Evolutionary conservation across 1,284 basidiomycete species (phyloP).

Genomic region (Wolfiporia cocos): DNA sequence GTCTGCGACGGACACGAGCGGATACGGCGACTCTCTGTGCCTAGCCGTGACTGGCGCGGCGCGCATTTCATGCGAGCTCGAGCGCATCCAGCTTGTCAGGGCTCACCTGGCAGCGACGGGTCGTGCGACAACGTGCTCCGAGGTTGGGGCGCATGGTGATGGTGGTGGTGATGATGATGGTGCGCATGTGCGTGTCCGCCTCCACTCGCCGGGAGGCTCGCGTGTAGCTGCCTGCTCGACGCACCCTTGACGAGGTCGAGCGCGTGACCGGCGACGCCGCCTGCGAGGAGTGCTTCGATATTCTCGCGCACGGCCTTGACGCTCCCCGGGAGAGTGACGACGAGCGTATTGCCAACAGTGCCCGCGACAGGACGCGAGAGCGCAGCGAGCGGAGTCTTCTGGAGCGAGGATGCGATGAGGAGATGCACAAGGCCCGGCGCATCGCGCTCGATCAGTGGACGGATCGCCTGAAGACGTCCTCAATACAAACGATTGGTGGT

Average conservation of each 20-base stretch:
- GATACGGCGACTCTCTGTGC: slow-evolving; percentile 72
- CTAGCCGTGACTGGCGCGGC: slow-evolving; percentile 48
- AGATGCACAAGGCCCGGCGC: slow-evolving; percentile 80
- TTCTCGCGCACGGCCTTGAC: slow-evolving; percentile 82
- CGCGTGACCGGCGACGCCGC: slow-evolving; percentile 61
- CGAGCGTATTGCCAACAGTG: slow-evolving; percentile 56
- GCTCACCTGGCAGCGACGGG: slow-evolving; percentile 56
- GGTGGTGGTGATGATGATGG: slow-evolving; percentile 38
- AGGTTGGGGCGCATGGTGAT: slow-evolving; percentile 42
- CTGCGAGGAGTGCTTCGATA: slow-evolving; percentile 53
- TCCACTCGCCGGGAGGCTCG: neutral
- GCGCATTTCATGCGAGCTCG: slow-evolving; percentile 3
- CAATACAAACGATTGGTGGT: no score
- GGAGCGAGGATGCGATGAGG: slow-evolving; percentile 60
- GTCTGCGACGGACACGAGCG: slow-evolving; percentile 59
- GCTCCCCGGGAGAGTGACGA: slow-evolving; percentile 81
- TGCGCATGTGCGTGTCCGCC: slow-evolving; percentile 17
- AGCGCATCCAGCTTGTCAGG: neutral
- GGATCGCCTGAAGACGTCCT: slow-evolving; percentile 48
- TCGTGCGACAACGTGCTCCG: slow-evolving; percentile 60
- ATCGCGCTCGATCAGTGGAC: slow-evolving; percentile 63
- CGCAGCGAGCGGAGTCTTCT: slow-evolving; percentile 75
- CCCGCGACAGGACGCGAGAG: slow-evolving; percentile 81
- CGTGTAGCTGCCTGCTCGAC: slow-evolving; percentile 56
- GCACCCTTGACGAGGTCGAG: slow-evolving; percentile 73